Conservation (phyloP, 768 basidiomycete species). For the Mycena rebaudengoi region DNA sequence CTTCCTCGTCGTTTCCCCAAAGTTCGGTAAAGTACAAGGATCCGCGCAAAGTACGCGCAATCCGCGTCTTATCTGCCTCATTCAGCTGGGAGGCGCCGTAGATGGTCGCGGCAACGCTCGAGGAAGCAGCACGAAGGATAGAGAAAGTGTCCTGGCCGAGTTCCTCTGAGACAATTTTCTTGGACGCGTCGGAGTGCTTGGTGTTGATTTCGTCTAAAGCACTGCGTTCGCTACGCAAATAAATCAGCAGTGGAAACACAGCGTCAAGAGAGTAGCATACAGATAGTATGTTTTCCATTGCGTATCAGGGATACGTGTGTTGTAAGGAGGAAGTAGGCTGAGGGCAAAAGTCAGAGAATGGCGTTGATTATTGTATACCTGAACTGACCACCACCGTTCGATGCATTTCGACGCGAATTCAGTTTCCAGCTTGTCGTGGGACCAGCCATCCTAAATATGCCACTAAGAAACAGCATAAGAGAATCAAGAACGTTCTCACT, state of each 20-base stretch:
- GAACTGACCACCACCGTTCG: slow-evolving; percentile 23
- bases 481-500: slow-evolving; percentile 5
- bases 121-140: slow-evolving; percentile 14
- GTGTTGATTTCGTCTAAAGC: slow-evolving; percentile 25
- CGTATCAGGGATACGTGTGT: slow-evolving; percentile 13
- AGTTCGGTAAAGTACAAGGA: slow-evolving; percentile 23
- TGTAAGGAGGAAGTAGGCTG: slow-evolving; percentile 21
- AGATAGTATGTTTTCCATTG: slow-evolving; percentile 22
- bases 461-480: background rate
- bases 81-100: slow-evolving; percentile 14
- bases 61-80: slow-evolving; percentile 13
- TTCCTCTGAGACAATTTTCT: slow-evolving; percentile 24
- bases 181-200: slow-evolving; percentile 11
- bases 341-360: background rate
- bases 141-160: slow-evolving; percentile 23
- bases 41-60: slow-evolving; percentile 19
- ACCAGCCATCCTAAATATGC: slow-evolving; percentile 5
- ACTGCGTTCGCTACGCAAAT: slow-evolving; percentile 10
- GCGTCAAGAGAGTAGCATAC: slow-evolving; percentile 7
- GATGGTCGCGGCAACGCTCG: slow-evolving; percentile 15
- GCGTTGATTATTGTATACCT: background rate
- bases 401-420: slow-evolving; percentile 23
- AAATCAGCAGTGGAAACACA: slow-evolving; percentile 1
- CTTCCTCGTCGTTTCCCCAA: slow-evolving; percentile 27
- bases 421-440: slow-evolving; percentile 13